Base-by-base conservation (phyloP, 352 stramenopile genomes). In the Thalassiosira livingstoniorum region DNA sequence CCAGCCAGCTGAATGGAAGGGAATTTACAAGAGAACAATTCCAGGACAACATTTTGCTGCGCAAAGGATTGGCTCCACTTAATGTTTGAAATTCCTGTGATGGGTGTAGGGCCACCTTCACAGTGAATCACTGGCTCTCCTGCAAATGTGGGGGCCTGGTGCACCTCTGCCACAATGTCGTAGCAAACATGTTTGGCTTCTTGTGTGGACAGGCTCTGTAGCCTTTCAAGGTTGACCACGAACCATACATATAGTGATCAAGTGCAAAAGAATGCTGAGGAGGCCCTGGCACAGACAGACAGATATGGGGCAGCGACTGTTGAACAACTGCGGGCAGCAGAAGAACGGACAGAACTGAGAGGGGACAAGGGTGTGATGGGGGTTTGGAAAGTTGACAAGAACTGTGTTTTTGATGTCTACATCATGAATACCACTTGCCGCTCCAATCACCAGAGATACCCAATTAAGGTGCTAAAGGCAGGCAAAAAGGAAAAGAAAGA, bases 121-220 rank as follows among this genome's bases (percentile, higher is more conserved):
- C 74, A 5, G 64, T 87, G 13, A 67, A 91, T 21, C 77, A 89
- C 51, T 63, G 60, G 0, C 42, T 85, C 1, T 43, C 60, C 0
- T 90, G 81, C 68, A 82, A 79, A 55, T 23, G 39, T 3, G 85
- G 70, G 10, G 78, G 85, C 3, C 35, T 88, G 23, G 70, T 85
- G 0, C 55, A 72, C 57, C 39, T 79, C 0, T 64, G 80, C 18
- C 77, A 90, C 43, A 61, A 88, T 62, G 76, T 83, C 34, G 65
- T 79, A n/a, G 11, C 21, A 11, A 42, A 79, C 27, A 63, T 85
- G 61, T 86, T 35, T 25, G 7, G 32, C 15, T 47, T 74, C 65
- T 57, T 88, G 1, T 70, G 57, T 32, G 54, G 18, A 10, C 25
- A 25, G 23, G 65, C 67, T n/a, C 32, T 79, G 15, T 53, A 58